A percentile compares a stretch with the other conserved stretches of the same genome.
These are phyloP conservation scores for Salicornia ramosissima DNA, from an alignment of 148 eudicot species.

Conservation along the genomic window DNA sequence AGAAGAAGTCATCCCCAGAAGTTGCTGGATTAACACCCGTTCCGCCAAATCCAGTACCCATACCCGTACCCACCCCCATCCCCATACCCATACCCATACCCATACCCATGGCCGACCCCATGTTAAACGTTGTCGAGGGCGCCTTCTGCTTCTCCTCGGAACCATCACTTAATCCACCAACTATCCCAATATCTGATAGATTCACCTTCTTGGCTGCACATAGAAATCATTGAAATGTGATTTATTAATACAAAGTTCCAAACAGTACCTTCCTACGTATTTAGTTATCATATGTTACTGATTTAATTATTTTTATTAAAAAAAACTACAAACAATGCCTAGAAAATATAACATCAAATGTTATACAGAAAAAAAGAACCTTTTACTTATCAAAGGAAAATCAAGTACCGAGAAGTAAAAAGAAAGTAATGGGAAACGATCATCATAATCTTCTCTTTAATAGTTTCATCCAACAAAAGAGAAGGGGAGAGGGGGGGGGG, in stretches of 20 bases:
- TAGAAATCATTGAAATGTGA: neutral
- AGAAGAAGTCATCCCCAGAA: conserved; percentile 46
- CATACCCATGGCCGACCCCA: conserved; percentile 47
- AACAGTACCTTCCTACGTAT: neutral
- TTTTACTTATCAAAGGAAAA: neutral
- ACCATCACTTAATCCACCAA: conserved; percentile 65
- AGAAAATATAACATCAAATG: neutral
- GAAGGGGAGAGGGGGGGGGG: neutral
- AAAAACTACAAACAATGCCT: neutral
- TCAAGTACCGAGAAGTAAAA: neutral
- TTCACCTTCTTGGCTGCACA: conserved; percentile 88
- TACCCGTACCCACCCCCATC: conserved; percentile 43
- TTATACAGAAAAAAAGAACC: neutral
- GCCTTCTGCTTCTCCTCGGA: conserved; percentile 65
- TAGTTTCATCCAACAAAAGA: neutral
- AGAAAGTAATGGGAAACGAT: neutral
- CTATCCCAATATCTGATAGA: conserved; percentile 70
- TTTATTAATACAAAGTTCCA: neutral
- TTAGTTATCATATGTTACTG: neutral
- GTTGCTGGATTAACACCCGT: conserved; percentile 39
- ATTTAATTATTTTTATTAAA: too few species aligned
- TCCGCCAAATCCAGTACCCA: conserved; percentile 39
- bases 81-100: neutral
- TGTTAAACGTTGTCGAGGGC: conserved; percentile 48
- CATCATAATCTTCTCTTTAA: neutral